These are phyloP conservation scores for Papilionanthe hybrid DNA, from an alignment of 116 monocot genomes.

Conservation along the genomic window DNA sequence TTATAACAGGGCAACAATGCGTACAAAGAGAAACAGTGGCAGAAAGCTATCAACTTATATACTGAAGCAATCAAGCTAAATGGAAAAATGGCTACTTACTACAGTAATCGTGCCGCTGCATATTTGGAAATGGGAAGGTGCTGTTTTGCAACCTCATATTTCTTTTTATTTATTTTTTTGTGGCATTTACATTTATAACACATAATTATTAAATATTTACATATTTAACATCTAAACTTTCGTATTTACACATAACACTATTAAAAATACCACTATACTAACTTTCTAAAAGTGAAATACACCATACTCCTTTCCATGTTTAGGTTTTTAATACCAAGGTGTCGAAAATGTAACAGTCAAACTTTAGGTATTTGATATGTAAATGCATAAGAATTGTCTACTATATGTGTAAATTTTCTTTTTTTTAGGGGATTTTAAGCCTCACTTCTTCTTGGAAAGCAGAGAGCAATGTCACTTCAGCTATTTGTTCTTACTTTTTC, in stretches of 20 bases:
- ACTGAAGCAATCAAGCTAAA: slow-evolving; percentile 91
- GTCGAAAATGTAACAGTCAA: too few relatives aligned
- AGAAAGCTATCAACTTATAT: slow-evolving; percentile 78
- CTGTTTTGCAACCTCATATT: not conserved
- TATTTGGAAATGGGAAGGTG: slow-evolving; percentile 89
- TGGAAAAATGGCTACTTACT: slow-evolving; percentile 80
- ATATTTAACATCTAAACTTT: too few relatives aligned
- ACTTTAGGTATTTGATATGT: too few relatives aligned
- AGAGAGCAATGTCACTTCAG: not conserved
- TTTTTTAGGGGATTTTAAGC: not conserved
- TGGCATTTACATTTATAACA: too few relatives aligned
- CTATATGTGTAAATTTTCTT: too few relatives aligned
- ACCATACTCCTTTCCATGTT: too few relatives aligned
- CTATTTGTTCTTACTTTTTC: not conserved
- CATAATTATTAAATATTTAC: too few relatives aligned
- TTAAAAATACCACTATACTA: too few relatives aligned
- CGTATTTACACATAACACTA: too few relatives aligned
- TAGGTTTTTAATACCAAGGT: too few relatives aligned
- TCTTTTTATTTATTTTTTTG: not conserved
- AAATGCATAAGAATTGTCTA: too few relatives aligned
- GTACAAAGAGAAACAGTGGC: slow-evolving; percentile 93
- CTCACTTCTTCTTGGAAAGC: not conserved
- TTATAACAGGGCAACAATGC: slow-evolving; percentile 71
- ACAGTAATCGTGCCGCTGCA: slow-evolving; percentile 93
- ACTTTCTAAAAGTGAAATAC: too few relatives aligned